Base-by-base conservation (phyloP, 257 asterid genomes). In the Eustoma russellianum region DNA sequence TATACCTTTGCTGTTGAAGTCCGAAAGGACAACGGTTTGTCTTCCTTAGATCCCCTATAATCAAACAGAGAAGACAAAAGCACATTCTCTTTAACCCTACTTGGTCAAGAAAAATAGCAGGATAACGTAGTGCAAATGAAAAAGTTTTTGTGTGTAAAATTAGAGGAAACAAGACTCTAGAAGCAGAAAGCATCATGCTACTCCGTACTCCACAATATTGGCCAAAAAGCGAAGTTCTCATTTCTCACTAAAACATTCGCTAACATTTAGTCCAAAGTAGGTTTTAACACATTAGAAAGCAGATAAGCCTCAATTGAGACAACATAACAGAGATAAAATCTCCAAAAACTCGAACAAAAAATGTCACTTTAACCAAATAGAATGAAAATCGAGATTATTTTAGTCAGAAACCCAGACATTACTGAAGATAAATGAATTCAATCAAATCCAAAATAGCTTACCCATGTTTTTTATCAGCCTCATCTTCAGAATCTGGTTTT, bases 1-100 rank as follows among this genome's bases (percentile, higher is more conserved):
- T 45, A 47, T 49, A 91, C 99, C 94, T 92, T 92, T 57, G 93
- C 99, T 62, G 85, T 64, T 54, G 93, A 79, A 52, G 99, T 83
- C 48, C 99, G 94, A 63, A 92, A 92, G 64, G 86, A 53, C 66
- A 92, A 66, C 18, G 78, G 83, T 65, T 83, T 88, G 64, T 88
- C 95, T 63, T 88, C 95, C 72, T 74, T 92, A 33, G 78, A 52
- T 64, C 62, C 79, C 77, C 99, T 92, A 78, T 62, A 38, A 38
- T 38, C 12, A 11, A 38, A 38, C 12, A 11, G 12, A 38, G 3
- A 38, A 38, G 43, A 11, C 43, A 38, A 38, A 11, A 38, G 7
- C 7, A 8, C 43, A 38, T 38, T 1, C 12, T 5, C 43, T 7
- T 38, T 7, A 38, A 8, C 9, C 7, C 43, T 7, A 9, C 12